phyloP scores from a whole-genome alignment of 495 filamentous ascomycete species.

The Jackrogersella minutella region DNA sequence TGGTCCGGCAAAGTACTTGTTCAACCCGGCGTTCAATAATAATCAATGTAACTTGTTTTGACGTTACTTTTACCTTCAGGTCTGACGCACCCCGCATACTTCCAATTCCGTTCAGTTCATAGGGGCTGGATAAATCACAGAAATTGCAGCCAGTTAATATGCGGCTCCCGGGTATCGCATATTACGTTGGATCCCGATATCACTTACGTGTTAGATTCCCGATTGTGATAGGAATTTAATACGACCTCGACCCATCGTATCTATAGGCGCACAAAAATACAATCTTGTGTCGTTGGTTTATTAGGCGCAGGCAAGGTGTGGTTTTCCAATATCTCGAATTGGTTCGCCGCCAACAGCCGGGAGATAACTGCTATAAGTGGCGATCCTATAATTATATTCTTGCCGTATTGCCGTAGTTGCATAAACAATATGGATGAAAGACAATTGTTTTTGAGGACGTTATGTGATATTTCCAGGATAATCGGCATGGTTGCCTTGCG shows the following conservation, averaged over 20 bases:
- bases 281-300: constrained; percentile 2
- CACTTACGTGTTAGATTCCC: constrained; percentile 18
- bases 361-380: constrained; percentile 26
- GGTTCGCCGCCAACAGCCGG: not conserved
- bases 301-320: not conserved
- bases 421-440: constrained; percentile 28
- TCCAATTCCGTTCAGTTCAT: constrained; percentile 9
- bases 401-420: not conserved
- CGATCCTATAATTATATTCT: constrained; percentile 14
- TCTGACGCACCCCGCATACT: constrained; percentile 31
- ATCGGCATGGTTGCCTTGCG: not conserved
- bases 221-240: not conserved
- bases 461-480: not conserved
- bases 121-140: constrained; percentile 30
- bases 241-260: not conserved
- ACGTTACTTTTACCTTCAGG: constrained; percentile 29
- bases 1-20: constrained; percentile 21
- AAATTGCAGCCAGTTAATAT: constrained; percentile 21
- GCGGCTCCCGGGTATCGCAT: constrained; percentile 23
- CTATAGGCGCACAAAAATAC: not conserved
- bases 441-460: not conserved
- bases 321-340: not conserved
- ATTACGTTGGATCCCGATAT: constrained; percentile 11
- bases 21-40: not conserved
- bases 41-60: constrained; percentile 25